phyloP scores from a whole-genome alignment of 169 alveolate genomes.

The Plasmodium vinckei region DNA sequence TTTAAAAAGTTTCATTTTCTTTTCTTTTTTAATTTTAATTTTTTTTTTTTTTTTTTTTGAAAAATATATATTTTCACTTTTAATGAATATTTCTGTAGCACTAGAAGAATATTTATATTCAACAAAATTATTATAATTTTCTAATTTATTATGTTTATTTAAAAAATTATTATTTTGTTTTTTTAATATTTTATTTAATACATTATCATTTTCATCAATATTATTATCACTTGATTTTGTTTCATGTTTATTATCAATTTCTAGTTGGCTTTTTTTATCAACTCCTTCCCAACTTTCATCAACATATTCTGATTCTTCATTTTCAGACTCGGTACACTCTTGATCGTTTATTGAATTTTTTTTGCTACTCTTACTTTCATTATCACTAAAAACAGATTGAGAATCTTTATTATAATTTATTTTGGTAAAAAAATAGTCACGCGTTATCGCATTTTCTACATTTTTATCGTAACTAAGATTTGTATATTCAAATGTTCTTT shows the following conservation, averaged over 20 bases:
- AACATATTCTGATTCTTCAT: background rate
- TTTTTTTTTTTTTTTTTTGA: slow-evolving; percentile 47
- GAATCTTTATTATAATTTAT: slow-evolving; percentile 5
- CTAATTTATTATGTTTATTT: slow-evolving; percentile 7
- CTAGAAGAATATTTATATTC: slow-evolving; percentile 61
- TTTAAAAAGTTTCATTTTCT: slow-evolving; percentile 67
- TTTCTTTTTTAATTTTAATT: slow-evolving; percentile 64
- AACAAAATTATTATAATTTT: slow-evolving; percentile 2
- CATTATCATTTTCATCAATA: slow-evolving; percentile 26
- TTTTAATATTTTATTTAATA: slow-evolving; percentile 23
- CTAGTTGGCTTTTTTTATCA: background rate
- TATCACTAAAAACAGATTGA: slow-evolving; percentile 6
- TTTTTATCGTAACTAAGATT: slow-evolving; percentile 53
- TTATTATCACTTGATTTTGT: slow-evolving; percentile 9
- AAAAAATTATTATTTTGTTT: slow-evolving; percentile 17
- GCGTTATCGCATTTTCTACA: slow-evolving; percentile 9
- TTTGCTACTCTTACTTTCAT: background rate
- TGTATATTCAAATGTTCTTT: slow-evolving; percentile 27
- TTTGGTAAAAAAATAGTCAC: background rate
- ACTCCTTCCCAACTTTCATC: background rate
- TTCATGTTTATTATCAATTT: background rate
- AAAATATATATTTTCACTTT: slow-evolving; percentile 50
- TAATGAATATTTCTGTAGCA: slow-evolving; percentile 41
- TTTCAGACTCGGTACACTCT: background rate
- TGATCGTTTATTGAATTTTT: background rate